These are phyloP conservation scores for Microcyclospora pomicola DNA, from an alignment of 2,329 filamentous ascomycete genomes.

Conservation along the genomic window DNA sequence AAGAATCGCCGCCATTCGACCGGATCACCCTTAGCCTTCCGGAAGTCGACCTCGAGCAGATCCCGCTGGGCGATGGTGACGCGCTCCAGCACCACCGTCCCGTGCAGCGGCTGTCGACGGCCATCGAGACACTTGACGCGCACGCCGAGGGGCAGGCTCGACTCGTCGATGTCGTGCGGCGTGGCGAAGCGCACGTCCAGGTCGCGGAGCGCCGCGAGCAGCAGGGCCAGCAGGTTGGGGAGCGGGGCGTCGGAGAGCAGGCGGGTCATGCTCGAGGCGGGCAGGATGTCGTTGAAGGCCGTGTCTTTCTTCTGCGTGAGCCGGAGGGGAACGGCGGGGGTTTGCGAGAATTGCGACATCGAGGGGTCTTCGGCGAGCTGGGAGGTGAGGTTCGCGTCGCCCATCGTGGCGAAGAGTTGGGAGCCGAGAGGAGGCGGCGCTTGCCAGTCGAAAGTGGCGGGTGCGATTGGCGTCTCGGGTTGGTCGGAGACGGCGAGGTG, in stretches of 20 bases:
- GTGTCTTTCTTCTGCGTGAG: conserved; percentile 56
- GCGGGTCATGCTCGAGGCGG: conserved; percentile 70
- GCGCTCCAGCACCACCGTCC: conserved; percentile 60
- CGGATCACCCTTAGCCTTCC: conserved; percentile 91
- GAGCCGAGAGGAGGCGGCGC: conserved; percentile 38
- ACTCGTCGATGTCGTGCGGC: conserved; percentile 36
- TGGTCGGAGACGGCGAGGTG: conserved; percentile 57
- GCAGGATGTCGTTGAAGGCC: conserved; percentile 87
- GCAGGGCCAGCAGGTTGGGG: conserved; percentile 60
- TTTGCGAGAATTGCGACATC: conserved; percentile 63
- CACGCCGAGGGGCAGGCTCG: conserved; percentile 28
- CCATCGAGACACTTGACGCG: conserved; percentile 63
- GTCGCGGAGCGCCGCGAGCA: conserved; percentile 69
- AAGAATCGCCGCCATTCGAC: conserved; percentile 94
- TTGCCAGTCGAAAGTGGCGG: conserved; percentile 74
- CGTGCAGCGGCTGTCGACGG: conserved; percentile 57
- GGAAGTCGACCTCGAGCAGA: conserved; percentile 72
- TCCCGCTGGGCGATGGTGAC: conserved; percentile 30
- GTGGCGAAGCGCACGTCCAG: conserved; percentile 60
- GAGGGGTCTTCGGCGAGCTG: conserved; percentile 71
- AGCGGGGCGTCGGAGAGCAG: conserved; percentile 79
- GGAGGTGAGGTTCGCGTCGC: conserved; percentile 8
- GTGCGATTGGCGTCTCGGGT: conserved; percentile 61
- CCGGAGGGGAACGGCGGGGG: conserved; percentile 63
- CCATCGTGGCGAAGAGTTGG: conserved; percentile 18